These are phyloP conservation scores for Flaveria ramosissima DNA, from an alignment of 129 eudicot genomes.

Conservation along the genomic window DNA sequence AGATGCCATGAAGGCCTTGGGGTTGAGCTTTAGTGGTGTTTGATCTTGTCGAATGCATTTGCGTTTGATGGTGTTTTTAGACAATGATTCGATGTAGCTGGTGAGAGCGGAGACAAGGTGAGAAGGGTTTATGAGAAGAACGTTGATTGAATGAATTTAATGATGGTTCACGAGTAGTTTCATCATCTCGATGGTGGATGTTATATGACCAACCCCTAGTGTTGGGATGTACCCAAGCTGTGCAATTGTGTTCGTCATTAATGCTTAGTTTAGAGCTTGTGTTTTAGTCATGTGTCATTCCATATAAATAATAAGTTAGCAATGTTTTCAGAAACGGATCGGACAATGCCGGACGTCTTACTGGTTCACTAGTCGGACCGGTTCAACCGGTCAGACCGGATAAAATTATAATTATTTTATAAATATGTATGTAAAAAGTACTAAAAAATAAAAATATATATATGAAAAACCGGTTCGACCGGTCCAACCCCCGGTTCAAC, in stretches of 20 bases:
- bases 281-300: no score
- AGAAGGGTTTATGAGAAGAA: neutral
- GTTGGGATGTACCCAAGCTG: slow-evolving; percentile 14
- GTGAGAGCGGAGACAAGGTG: neutral
- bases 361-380: no score
- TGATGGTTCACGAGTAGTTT: slow-evolving; percentile 15
- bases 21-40: neutral
- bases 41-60: slow-evolving; percentile 20
- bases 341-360: no score
- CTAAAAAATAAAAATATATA: no score
- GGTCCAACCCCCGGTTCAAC: no score
- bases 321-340: no score
- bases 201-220: slow-evolving; percentile 22
- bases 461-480: no score
- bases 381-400: no score
- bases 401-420: no score
- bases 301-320: no score
- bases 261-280: neutral
- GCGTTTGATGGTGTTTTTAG: neutral
- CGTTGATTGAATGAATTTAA: neutral
- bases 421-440: no score
- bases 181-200: slow-evolving; percentile 10
- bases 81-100: slow-evolving; percentile 4
- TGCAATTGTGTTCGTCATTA: neutral
- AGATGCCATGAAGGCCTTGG: neutral